Conservation (phyloP, 75 land plant species). For the Sequoiadendron giganteum region DNA sequence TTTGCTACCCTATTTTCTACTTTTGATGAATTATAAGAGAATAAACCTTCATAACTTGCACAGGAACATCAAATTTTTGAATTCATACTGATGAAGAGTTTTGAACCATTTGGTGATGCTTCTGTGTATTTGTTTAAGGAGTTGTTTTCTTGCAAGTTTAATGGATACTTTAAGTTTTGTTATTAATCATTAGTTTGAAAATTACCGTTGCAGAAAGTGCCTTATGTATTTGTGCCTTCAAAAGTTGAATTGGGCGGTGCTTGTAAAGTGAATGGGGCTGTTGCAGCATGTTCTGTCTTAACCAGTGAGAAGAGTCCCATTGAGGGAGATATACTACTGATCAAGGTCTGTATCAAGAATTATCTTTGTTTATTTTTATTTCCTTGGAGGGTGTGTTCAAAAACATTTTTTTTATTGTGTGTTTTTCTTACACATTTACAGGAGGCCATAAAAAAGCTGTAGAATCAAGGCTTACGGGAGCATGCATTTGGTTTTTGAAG, state of each 20-base stretch:
- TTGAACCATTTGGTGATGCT: not conserved
- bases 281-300: slow-evolving; percentile 1
- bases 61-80: not conserved
- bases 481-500: not conserved
- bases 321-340: not conserved
- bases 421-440: not conserved
- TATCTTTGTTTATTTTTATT: not conserved
- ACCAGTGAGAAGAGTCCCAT: not conserved
- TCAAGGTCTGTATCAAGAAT: not conserved
- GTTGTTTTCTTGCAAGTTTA: not conserved
- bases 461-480: not conserved
- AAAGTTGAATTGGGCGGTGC: not conserved
- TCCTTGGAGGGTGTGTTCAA: not conserved
- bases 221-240: not conserved
- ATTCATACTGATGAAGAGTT: not conserved
- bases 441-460: not conserved
- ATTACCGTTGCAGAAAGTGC: not conserved
- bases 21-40: not conserved
- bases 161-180: not conserved
- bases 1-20: not conserved
- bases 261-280: not conserved
- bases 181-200: not conserved
- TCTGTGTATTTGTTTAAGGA: not conserved
- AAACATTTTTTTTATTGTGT: not conserved
- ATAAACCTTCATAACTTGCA: not conserved